phyloP scores from a whole-genome alignment of 2,329 filamentous ascomycete species.

The Magnaporthiopsis poae region DNA sequence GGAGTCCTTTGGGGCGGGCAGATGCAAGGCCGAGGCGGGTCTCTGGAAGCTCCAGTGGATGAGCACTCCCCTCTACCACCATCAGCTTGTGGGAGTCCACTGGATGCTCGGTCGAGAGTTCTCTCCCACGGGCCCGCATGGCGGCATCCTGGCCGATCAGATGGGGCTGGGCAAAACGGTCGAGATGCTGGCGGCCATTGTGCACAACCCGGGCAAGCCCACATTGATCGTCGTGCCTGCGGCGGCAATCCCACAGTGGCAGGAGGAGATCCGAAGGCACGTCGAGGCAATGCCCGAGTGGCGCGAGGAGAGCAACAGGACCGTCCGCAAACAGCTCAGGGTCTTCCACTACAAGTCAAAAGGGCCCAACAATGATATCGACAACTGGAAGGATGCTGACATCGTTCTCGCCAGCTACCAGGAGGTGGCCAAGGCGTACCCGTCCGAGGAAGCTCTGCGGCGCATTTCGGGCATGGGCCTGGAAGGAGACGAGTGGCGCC shows the following conservation, averaged over 20 bases:
- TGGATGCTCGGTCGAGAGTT: conserved; percentile 48
- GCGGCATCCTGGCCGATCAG: conserved; percentile 50
- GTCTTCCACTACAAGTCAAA: conserved; percentile 6
- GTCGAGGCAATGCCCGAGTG: conserved; percentile 20
- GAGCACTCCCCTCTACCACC: conserved; percentile 31
- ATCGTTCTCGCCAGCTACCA: conserved; percentile 20
- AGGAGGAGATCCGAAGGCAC: conserved; percentile 18
- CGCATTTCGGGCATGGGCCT: neutral
- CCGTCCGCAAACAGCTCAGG: conserved; percentile 12
- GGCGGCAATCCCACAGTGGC: conserved; percentile 21
- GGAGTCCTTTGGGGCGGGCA: conserved; percentile 1
- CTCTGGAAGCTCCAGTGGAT: conserved; percentile 33
- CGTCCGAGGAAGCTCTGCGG: neutral
- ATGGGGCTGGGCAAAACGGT: conserved; percentile 60
- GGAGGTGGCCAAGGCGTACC: conserved; percentile 17
- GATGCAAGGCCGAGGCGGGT: neutral
- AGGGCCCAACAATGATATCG: neutral
- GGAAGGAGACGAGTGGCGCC: neutral
- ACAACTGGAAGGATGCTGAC: neutral
- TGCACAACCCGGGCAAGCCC: conserved; percentile 26
- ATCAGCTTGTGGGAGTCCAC: conserved; percentile 40
- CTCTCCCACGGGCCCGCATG: conserved; percentile 25
- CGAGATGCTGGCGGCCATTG: conserved; percentile 29
- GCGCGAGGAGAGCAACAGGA: conserved; percentile 18
- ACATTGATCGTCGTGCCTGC: conserved; percentile 26